Evolutionary conservation across 441 rosid species (phyloP).

Genomic region (Populus hybrid): DNA sequence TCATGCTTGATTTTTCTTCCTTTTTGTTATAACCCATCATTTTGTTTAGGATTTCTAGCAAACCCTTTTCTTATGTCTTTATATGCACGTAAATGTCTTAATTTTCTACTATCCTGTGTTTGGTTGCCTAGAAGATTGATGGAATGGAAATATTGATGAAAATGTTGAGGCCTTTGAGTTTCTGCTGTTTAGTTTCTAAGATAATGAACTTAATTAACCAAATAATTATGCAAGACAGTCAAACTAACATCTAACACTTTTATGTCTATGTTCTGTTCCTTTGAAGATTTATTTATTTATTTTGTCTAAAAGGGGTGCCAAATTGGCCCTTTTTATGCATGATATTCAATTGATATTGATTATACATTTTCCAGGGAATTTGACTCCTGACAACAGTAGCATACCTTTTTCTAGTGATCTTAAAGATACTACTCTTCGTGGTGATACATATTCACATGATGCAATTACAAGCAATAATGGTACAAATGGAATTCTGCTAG

Average conservation of each 20-base stretch:
- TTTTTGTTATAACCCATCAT: neutral
- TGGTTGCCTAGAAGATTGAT: constrained; percentile 9
- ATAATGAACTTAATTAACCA: neutral
- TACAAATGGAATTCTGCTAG: constrained; percentile 34
- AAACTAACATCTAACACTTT: neutral
- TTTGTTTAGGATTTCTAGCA: constrained; percentile 7
- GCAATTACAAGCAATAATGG: constrained; percentile 19
- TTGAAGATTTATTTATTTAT: neutral
- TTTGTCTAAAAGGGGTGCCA: neutral
- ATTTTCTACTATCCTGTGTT: constrained; percentile 7
- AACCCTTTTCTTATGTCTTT: constrained; percentile 10
- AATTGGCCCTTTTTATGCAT: constrained; percentile 7
- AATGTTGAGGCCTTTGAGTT: neutral
- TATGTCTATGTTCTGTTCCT: neutral
- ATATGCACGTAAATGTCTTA: neutral
- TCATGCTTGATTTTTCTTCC: neutral
- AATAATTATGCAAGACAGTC: neutral
- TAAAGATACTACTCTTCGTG: constrained; percentile 17
- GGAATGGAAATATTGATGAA: neutral
- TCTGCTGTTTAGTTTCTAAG: neutral
- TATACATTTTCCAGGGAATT: constrained; percentile 10
- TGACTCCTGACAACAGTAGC: constrained; percentile 21
- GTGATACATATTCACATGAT: constrained; percentile 13
- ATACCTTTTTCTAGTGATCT: constrained; percentile 13
- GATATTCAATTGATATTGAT: constrained; percentile 5